Percentiles rank a stretch among this genome's conserved stretches.
phyloP scores from a whole-genome alignment of 805 yeast genomes.

The Wickerhamiella australiensis region DNA sequence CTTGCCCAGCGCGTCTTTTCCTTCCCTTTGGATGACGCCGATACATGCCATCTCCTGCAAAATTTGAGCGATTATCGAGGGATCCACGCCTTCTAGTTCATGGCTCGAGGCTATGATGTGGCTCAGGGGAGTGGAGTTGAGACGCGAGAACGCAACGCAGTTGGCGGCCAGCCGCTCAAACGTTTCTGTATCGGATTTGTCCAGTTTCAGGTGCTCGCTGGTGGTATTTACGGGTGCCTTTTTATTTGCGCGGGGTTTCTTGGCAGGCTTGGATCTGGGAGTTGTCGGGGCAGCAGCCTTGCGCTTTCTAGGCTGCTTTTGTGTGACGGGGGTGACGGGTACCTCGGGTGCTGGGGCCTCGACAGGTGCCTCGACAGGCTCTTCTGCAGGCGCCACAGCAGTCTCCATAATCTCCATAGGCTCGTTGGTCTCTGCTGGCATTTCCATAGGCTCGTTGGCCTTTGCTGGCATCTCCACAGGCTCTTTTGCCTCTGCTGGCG shows the following conservation, averaged over 20 bases:
- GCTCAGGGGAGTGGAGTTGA: slow-evolving; percentile 77
- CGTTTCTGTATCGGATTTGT: neutral
- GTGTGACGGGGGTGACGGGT: neutral
- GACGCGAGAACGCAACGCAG: slow-evolving; percentile 80
- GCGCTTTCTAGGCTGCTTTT: neutral
- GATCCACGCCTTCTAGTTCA: slow-evolving; percentile 36
- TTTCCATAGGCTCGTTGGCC: neutral
- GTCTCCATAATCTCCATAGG: neutral
- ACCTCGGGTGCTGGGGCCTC: neutral
- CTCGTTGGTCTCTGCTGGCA: slow-evolving; percentile 1
- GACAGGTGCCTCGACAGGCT: neutral
- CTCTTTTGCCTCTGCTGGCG: neutral
- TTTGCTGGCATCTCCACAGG: neutral
- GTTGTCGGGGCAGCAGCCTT: neutral
- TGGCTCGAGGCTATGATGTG: slow-evolving; percentile 52
- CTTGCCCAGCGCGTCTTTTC: slow-evolving; percentile 95
- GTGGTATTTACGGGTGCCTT: neutral
- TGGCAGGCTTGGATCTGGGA: neutral
- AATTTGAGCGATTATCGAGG: slow-evolving; percentile 23
- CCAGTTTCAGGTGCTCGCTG: too few species aligned
- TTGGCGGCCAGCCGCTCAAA: slow-evolving; percentile 31
- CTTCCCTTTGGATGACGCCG: slow-evolving; percentile 80
- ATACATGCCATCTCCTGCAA: slow-evolving; percentile 44
- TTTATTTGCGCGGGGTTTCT: neutral
- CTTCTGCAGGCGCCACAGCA: neutral